phyloP scores from a whole-genome alignment of 2,329 filamentous ascomycete genomes.

The Pseudopithomyces maydicus region DNA sequence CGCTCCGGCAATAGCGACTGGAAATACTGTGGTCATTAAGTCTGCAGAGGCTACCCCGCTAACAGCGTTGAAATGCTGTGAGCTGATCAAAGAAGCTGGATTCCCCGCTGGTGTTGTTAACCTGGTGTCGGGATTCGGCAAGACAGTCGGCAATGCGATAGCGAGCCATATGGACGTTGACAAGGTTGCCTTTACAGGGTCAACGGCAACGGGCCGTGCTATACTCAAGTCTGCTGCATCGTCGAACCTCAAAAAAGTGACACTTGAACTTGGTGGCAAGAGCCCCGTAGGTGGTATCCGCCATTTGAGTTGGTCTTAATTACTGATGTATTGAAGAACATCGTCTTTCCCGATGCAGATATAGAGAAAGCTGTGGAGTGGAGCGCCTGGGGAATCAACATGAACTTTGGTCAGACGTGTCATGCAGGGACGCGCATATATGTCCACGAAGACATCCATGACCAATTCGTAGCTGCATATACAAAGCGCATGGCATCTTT shows the following conservation, averaged over 20 bases:
- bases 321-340: neutral
- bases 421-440: conserved; percentile 82
- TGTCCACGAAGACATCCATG: conserved; percentile 84
- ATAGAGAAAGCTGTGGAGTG: conserved; percentile 77
- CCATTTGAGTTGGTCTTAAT: no score
- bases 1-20: conserved; percentile 71
- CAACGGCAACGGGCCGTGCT: conserved; percentile 70
- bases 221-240: conserved; percentile 79
- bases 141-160: conserved; percentile 76
- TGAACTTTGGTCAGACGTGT: conserved; percentile 66
- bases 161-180: conserved; percentile 78
- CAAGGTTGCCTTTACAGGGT: conserved; percentile 83
- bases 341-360: conserved; percentile 77
- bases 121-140: conserved; percentile 77
- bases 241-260: conserved; percentile 78
- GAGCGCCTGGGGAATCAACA: conserved; percentile 69
- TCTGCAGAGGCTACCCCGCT: conserved; percentile 77
- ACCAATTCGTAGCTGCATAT: conserved; percentile 82
- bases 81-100: conserved; percentile 73
- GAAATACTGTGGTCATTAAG: conserved; percentile 76
- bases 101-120: conserved; percentile 80
- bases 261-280: conserved; percentile 80
- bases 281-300: conserved; percentile 53
- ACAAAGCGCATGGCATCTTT: conserved; percentile 75
- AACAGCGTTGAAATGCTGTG: conserved; percentile 67